Evolutionary conservation across 2,329 filamentous ascomycete genomes (phyloP).

Genomic region (Curvularia sp.): DNA sequence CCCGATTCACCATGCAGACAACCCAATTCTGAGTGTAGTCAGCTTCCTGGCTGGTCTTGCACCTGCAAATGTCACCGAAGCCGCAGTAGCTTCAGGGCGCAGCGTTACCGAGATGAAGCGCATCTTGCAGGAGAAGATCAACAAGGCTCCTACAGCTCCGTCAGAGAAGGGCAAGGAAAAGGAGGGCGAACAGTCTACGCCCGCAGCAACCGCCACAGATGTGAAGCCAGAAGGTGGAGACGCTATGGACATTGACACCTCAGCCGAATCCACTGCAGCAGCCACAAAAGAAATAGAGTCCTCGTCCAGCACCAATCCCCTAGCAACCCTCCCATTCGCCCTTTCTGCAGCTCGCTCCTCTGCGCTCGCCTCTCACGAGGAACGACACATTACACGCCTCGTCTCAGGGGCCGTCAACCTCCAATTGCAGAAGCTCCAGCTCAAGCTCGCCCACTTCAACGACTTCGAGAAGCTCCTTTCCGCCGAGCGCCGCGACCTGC

Average conservation of each 20-base stretch:
- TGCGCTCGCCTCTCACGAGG: constrained; percentile 91
- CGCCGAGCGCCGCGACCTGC: constrained; percentile 89
- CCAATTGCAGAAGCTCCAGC: constrained; percentile 91
- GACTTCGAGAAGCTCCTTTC: constrained; percentile 94
- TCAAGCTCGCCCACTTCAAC: constrained; percentile 94
- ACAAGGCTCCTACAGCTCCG: constrained; percentile 60
- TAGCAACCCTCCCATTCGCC: constrained; percentile 83
- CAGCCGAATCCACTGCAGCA: constrained; percentile 53
- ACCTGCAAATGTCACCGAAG: constrained; percentile 87
- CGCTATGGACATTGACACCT: constrained; percentile 66
- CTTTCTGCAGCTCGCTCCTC: constrained; percentile 84
- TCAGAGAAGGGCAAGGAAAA: constrained; percentile 65
- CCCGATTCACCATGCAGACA: constrained; percentile 91
- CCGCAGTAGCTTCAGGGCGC: constrained; percentile 75
- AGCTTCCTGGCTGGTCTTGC: constrained; percentile 91
- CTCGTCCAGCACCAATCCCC: constrained; percentile 40
- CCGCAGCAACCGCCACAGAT: constrained; percentile 54
- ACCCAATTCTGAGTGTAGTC: constrained; percentile 95
- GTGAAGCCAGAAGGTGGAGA: constrained; percentile 63
- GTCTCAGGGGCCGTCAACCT: constrained; percentile 92
- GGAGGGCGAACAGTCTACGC: constrained; percentile 59
- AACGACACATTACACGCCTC: constrained; percentile 93
- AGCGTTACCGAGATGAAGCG: constrained; percentile 86
- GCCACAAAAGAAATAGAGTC: constrained; percentile 31
- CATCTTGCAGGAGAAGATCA: constrained; percentile 78